Evolutionary conservation across 2,329 filamentous ascomycete species (phyloP).

Genomic region (Trichoderma asperellum): DNA sequence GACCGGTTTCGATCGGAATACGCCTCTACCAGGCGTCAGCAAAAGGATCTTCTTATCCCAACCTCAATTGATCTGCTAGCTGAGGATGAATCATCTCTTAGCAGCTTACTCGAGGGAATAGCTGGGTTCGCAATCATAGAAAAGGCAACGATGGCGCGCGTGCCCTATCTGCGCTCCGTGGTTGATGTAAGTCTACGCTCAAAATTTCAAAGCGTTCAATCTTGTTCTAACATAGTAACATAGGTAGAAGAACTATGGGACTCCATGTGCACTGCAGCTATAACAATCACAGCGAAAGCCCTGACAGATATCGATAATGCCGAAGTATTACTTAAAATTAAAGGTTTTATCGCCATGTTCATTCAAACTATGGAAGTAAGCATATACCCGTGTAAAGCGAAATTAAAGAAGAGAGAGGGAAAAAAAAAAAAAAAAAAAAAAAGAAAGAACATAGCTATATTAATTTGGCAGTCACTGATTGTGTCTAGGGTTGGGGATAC

Average conservation of each 20-base stretch:
- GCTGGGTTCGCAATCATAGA: constrained; percentile 97
- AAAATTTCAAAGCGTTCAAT: not conserved
- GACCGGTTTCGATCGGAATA: constrained; percentile 92
- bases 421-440: too few species aligned
- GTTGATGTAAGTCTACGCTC: constrained; percentile 68
- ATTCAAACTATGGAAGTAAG: constrained; percentile 96
- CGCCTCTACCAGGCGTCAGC: constrained; percentile 83
- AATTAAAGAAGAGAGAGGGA: not conserved
- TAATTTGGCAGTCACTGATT: constrained; percentile 46
- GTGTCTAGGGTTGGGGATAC: constrained; percentile 82
- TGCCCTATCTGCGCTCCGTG: constrained; percentile 77
- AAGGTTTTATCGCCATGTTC: constrained; percentile 88
- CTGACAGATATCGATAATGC: constrained; percentile 82
- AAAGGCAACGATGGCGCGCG: constrained; percentile 86
- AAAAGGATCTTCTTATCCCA: constrained; percentile 89
- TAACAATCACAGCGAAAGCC: constrained; percentile 78
- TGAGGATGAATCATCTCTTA: constrained; percentile 84
- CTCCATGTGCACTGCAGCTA: constrained; percentile 89
- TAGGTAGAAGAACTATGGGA: constrained; percentile 98
- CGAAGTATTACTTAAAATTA: constrained; percentile 90
- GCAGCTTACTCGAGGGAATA: constrained; percentile 88
- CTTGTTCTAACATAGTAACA: constrained; percentile 15
- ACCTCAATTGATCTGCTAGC: constrained; percentile 74
- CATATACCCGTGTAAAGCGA: constrained; percentile 8
- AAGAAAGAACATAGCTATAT: not conserved